A percentile compares a stretch with the other conserved stretches of the same genome.
phyloP scores from a whole-genome alignment of 75 land plant genomes.

The Adiantum capillusveneris region DNA sequence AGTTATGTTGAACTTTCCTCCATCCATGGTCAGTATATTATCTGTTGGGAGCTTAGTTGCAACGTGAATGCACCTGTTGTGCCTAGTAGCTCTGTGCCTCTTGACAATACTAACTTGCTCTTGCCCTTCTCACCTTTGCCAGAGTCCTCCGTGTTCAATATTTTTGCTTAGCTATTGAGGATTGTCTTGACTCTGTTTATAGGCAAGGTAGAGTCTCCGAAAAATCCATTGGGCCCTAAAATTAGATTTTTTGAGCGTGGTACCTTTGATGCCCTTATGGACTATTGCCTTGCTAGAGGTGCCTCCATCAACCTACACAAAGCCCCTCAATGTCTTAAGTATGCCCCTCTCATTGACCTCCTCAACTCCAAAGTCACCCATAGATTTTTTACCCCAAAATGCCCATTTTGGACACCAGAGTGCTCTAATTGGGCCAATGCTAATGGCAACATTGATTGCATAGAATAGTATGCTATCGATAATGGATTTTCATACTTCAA shows the following conservation, averaged over 20 bases:
- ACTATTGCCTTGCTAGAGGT: conserved; percentile 17
- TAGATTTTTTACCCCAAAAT: conserved; percentile 49
- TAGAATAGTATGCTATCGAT: too few species aligned
- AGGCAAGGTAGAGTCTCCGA: conserved; percentile 26
- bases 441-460: too few species aligned
- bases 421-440: too few species aligned
- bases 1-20: conserved; percentile 9
- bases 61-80: not conserved
- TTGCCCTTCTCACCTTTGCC: too few species aligned
- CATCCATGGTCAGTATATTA: conserved; percentile 18
- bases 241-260: conserved; percentile 4
- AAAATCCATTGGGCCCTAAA: conserved; percentile 11
- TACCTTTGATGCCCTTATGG: conserved; percentile 7
- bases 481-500: too few species aligned
- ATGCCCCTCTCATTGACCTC: too few species aligned
- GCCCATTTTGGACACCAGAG: too few species aligned
- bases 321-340: conserved; percentile 69
- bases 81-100: not conserved
- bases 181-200: conserved; percentile 44
- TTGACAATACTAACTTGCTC: too few species aligned
- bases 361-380: conserved; percentile 37
- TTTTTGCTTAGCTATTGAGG: conserved; percentile 53
- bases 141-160: conserved; percentile 1
- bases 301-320: conserved; percentile 32
- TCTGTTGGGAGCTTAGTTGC: conserved; percentile 22